These are phyloP conservation scores for Kondoa malvinella DNA, from an alignment of 768 basidiomycete species.

Conservation along the genomic window DNA sequence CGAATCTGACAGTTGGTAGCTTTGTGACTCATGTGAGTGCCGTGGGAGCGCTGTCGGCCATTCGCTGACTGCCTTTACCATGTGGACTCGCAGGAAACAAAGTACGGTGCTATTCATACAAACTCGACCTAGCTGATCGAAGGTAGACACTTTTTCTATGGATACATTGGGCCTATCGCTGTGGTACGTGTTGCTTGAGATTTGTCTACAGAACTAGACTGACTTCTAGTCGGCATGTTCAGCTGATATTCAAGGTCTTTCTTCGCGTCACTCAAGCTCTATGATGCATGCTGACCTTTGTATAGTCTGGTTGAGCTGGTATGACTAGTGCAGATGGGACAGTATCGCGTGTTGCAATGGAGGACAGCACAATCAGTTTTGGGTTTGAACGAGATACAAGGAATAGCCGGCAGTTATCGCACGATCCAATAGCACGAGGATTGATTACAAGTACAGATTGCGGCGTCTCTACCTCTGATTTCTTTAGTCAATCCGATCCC, in stretches of 20 bases:
- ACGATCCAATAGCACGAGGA: too few relatives aligned
- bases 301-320: neutral
- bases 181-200: neutral
- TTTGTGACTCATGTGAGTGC: neutral
- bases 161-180: neutral
- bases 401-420: too few relatives aligned
- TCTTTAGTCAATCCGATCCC: neutral
- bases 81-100: neutral
- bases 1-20: neutral
- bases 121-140: neutral
- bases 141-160: conserved; percentile 3
- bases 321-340: neutral
- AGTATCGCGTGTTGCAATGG: too few relatives aligned
- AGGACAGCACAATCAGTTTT: too few relatives aligned
- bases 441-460: too few relatives aligned
- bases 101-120: neutral
- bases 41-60: neutral
- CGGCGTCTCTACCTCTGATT: too few relatives aligned
- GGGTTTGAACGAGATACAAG: too few relatives aligned
- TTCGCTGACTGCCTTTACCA: neutral
- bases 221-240: neutral
- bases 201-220: neutral
- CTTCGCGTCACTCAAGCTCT: neutral
- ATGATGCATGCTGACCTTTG: neutral
- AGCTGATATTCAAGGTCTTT: conserved; percentile 1